Evolutionary conservation across 176 grass and related monocot species (phyloP).

Genomic region (Panicum miliaceum): DNA sequence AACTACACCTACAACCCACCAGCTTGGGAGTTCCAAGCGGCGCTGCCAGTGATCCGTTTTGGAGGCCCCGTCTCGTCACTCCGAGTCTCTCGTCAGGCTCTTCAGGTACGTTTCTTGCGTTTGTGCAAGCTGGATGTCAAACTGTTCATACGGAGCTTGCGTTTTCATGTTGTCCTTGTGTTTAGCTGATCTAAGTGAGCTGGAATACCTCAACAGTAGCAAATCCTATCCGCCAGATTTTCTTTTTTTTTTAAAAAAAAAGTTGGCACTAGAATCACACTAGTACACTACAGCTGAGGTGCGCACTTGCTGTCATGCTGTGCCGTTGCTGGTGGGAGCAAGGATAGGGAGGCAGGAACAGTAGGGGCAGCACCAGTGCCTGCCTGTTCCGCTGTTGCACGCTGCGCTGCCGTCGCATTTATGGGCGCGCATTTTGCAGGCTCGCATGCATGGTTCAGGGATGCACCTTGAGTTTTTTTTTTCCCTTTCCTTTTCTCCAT

Average conservation of each 20-base stretch:
- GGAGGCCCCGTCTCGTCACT: background rate
- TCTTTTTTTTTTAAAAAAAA: too few species aligned
- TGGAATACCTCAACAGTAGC: too few species aligned
- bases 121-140: too few species aligned
- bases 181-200: background rate
- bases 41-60: too few species aligned
- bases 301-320: background rate
- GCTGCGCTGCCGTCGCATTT: constrained; percentile 4
- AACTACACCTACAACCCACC: background rate
- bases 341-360: background rate
- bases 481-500: background rate
- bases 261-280: background rate
- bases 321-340: background rate
- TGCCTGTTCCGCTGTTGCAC: background rate
- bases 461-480: background rate
- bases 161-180: background rate
- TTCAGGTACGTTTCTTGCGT: too few species aligned
- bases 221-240: too few species aligned
- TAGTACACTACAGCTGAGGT: too few species aligned
- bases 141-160: too few species aligned
- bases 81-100: background rate
- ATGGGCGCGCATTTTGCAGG: constrained; percentile 21
- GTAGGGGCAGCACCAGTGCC: background rate
- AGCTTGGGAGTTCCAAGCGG: background rate
- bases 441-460: background rate